phyloP scores from a whole-genome alignment of 2,329 filamentous ascomycete species.

The Cytospora leucostoma region DNA sequence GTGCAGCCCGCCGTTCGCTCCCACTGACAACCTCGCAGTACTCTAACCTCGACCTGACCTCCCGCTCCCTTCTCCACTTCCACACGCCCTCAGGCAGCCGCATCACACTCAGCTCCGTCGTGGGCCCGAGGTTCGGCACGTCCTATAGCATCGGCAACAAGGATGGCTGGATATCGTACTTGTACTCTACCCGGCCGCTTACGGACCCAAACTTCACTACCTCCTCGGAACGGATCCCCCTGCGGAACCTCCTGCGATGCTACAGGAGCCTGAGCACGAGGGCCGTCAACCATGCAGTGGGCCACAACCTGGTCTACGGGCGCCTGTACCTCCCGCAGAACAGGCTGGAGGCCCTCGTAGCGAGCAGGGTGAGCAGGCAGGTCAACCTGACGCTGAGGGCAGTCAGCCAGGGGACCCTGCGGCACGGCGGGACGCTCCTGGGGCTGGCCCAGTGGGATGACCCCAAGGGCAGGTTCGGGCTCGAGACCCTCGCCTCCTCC shows the following conservation, averaged over 20 bases:
- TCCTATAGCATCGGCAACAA: slow-evolving; percentile 92
- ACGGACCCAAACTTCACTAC: slow-evolving; percentile 60
- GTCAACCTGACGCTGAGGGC: slow-evolving; percentile 79
- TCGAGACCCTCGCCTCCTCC: slow-evolving; percentile 89
- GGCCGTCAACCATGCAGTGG: slow-evolving; percentile 15
- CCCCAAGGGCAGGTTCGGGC: slow-evolving; percentile 70
- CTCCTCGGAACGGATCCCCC: slow-evolving; percentile 72
- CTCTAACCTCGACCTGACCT: slow-evolving; percentile 49
- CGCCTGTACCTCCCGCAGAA: slow-evolving; percentile 81
- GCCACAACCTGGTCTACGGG: slow-evolving; percentile 66
- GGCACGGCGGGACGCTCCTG: slow-evolving; percentile 75
- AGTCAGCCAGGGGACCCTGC: slow-evolving; percentile 70
- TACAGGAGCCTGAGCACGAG: slow-evolving; percentile 72
- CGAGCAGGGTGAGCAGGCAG: slow-evolving; percentile 75
- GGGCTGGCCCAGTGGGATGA: slow-evolving; percentile 78
- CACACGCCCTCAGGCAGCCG: slow-evolving; percentile 80
- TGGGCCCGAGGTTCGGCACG: slow-evolving; percentile 89
- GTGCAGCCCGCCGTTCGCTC: background rate
- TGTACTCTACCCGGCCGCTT: slow-evolving; percentile 87
- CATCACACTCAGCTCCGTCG: slow-evolving; percentile 85
- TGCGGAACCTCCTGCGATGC: slow-evolving; percentile 76
- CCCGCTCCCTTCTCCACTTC: slow-evolving; percentile 73
- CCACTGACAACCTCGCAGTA: slow-evolving; percentile 8
- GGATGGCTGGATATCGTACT: slow-evolving; percentile 94
- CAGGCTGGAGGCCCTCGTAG: slow-evolving; percentile 81